A percentile compares a stretch with the other conserved stretches of the same genome.
phyloP scores from a whole-genome alignment of 139 green algal species.

The Chlorella sorokiniana region DNA sequence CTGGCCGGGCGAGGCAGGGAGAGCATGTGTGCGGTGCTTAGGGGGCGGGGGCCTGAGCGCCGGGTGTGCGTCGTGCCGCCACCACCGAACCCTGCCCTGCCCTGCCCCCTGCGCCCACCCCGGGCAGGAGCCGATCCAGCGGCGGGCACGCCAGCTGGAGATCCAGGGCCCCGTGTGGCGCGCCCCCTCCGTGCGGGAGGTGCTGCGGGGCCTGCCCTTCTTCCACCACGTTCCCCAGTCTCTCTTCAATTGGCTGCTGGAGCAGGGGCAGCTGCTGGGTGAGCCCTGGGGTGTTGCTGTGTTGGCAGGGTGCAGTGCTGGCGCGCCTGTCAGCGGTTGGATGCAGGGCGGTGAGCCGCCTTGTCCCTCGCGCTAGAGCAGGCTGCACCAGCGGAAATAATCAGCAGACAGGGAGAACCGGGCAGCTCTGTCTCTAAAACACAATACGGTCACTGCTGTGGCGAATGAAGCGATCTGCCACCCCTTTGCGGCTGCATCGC shows the following conservation, averaged over 20 bases:
- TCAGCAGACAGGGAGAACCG: too few relatives aligned
- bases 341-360: too few relatives aligned
- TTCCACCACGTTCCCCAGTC: constrained; percentile 40
- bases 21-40: neutral
- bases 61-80: neutral
- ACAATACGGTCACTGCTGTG: too few relatives aligned
- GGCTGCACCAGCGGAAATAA: too few relatives aligned
- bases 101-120: neutral
- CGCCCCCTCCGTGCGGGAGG: constrained; percentile 48
- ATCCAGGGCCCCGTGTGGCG: constrained; percentile 57
- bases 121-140: constrained; percentile 24
- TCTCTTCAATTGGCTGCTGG: constrained; percentile 44
- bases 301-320: neutral
- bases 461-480: neutral
- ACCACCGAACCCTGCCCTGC: neutral
- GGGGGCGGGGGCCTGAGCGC: neutral
- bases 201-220: constrained; percentile 66
- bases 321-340: neutral
- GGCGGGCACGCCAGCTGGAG: constrained; percentile 34
- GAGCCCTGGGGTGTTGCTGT: neutral
- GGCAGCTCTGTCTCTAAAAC: too few relatives aligned
- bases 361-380: too few relatives aligned
- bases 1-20: neutral
- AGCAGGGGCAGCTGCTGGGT: constrained; percentile 36
- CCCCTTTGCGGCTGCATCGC: neutral